Conservation (phyloP, 768 basidiomycete genomes). For the Xanthoconium purpureum region DNA sequence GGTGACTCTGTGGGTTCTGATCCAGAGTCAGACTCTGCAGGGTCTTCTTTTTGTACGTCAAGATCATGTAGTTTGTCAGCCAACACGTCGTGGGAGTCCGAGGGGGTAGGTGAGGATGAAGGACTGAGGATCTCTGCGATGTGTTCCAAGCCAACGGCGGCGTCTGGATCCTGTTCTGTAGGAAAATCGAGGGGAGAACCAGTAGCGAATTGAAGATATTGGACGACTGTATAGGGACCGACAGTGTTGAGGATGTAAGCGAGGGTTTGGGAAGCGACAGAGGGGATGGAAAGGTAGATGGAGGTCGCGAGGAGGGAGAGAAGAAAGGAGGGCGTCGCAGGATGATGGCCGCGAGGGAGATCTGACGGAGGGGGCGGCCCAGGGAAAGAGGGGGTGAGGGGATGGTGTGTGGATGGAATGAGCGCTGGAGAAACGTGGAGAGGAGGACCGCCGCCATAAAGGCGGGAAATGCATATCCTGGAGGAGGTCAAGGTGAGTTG, state of each 20-base stretch:
- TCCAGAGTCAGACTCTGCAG: conserved; percentile 32
- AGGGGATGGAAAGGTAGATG: conserved; percentile 80
- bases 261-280: conserved; percentile 73
- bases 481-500: conserved; percentile 9
- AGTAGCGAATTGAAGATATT: conserved; percentile 79
- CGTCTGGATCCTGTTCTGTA: conserved; percentile 45
- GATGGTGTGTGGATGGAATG: conserved; percentile 61
- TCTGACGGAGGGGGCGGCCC: conserved; percentile 22
- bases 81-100: conserved; percentile 21
- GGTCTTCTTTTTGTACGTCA: conserved; percentile 37
- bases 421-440: conserved; percentile 64
- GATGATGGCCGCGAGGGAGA: conserved; percentile 57
- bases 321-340: conserved; percentile 76
- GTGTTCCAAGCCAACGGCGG: conserved; percentile 68
- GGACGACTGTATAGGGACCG: conserved; percentile 71
- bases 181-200: conserved; percentile 58
- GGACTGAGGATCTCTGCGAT: conserved; percentile 52
- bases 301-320: conserved; percentile 85
- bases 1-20: conserved; percentile 22
- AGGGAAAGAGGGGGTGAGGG: conserved; percentile 69
- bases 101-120: conserved; percentile 21
- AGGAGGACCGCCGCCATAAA: conserved; percentile 84
- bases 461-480: conserved; percentile 80
- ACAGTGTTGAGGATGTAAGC: conserved; percentile 66
- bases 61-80: conserved; percentile 32